Evolutionary conservation across 2,329 filamentous ascomycete species (phyloP).

Genomic region (Pyrenophora graminea): DNA sequence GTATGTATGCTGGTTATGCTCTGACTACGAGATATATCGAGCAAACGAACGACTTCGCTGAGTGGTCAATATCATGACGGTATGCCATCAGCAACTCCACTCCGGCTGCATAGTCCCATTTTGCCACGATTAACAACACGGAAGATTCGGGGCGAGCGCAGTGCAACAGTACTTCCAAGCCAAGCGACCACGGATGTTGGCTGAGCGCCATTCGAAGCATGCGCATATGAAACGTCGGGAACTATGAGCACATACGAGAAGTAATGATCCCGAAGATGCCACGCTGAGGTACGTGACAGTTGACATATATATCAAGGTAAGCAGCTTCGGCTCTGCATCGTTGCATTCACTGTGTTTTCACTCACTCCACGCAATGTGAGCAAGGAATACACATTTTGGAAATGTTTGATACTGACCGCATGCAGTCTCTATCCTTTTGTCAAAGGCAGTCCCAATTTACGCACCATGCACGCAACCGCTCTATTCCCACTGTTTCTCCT

Average conservation of each 20-base stretch:
- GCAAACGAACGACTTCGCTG: not conserved
- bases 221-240: constrained; percentile 13
- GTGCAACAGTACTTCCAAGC: constrained; percentile 10
- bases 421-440: not conserved
- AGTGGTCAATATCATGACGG: not conserved
- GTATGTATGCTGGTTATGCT: not conserved
- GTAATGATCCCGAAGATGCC: constrained; percentile 6
- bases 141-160: not conserved
- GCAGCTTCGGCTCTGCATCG: not conserved
- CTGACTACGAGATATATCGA: constrained; percentile 12
- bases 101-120: not conserved
- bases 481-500: constrained; percentile 15
- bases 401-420: not conserved
- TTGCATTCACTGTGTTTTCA: not conserved
- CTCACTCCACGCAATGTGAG: not conserved
- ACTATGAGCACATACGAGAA: constrained; percentile 13
- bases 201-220: constrained; percentile 3
- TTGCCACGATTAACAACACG: not conserved
- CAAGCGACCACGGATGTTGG: not conserved
- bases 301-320: not conserved
- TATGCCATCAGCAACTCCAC: not conserved
- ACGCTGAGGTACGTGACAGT: constrained; percentile 4
- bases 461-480: constrained; percentile 15
- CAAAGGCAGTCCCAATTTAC: not conserved
- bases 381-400: not conserved